Conservation (phyloP, 257 asterid genomes). For the Salvia splendens region DNA sequence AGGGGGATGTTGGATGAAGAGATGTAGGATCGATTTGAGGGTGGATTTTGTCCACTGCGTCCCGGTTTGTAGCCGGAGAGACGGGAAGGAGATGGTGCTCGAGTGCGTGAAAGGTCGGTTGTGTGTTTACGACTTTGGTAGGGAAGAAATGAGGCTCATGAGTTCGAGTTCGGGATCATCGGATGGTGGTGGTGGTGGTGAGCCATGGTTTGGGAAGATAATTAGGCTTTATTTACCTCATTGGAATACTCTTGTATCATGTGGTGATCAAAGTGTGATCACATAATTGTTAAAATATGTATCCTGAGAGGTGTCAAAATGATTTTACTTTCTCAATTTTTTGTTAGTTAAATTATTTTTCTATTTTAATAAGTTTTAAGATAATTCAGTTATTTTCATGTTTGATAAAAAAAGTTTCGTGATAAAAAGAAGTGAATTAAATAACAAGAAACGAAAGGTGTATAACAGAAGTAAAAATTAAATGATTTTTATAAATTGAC, state of each 20-base stretch:
- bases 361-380: too few relatives aligned
- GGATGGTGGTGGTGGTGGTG: conserved; percentile 2
- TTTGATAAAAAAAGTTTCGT: too few relatives aligned
- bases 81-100: conserved; percentile 37
- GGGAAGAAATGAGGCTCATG: conserved; percentile 34
- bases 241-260: conserved; percentile 40
- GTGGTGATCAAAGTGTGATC: conserved; percentile 16
- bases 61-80: conserved; percentile 41
- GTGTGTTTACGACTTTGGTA: conserved; percentile 31
- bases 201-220: conserved; percentile 18
- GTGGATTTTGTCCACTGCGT: conserved; percentile 9
- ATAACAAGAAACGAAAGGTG: too few relatives aligned
- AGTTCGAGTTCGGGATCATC: conserved; percentile 14
- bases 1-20: conserved; percentile 37
- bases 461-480: too few relatives aligned
- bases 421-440: too few relatives aligned
- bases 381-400: too few relatives aligned
- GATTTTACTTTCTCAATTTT: too few relatives aligned
- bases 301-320: too few relatives aligned
- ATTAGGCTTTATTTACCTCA: conserved; percentile 36
- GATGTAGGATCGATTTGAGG: conserved; percentile 32
- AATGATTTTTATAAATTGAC: too few relatives aligned
- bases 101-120: conserved; percentile 16
- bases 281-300: background rate
- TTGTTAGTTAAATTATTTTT: too few relatives aligned